phyloP scores from a whole-genome alignment of 768 basidiomycete genomes.

The Hypholoma fasciculare region DNA sequence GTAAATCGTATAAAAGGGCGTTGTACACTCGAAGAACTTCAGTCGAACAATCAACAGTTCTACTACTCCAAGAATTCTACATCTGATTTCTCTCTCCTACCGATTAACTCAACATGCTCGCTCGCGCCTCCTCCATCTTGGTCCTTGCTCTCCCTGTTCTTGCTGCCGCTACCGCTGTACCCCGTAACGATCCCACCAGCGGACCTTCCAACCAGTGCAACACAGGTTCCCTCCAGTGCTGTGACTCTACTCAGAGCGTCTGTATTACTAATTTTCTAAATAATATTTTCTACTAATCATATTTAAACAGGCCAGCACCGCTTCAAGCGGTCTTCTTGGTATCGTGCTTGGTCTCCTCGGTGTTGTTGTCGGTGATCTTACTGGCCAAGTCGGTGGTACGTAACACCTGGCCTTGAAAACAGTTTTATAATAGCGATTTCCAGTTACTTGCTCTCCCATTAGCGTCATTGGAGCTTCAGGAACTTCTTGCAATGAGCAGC shows the following conservation, averaged over 20 bases:
- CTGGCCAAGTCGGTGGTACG: constrained; percentile 17
- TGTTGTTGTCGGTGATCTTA: constrained; percentile 15
- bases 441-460: constrained; percentile 30
- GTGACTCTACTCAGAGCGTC: constrained; percentile 21
- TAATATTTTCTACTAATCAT: neutral
- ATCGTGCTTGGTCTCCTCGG: constrained; percentile 29
- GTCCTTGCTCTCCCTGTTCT: constrained; percentile 26
- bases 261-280: constrained; percentile 1
- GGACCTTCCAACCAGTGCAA: constrained; percentile 23
- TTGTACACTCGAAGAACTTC: constrained; percentile 5
- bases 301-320: constrained; percentile 16
- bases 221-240: constrained; percentile 30
- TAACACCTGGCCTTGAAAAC: neutral
- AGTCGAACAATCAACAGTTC: constrained; percentile 21
- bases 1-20: constrained; percentile 16
- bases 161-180: constrained; percentile 24
- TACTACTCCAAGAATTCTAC: constrained; percentile 9
- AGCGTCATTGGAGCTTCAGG: constrained; percentile 22
- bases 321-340: neutral
- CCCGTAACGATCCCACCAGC: constrained; percentile 14
- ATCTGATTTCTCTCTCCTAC: neutral
- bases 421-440: neutral
- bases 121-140: constrained; percentile 24
- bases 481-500: constrained; percentile 24
- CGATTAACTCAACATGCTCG: constrained; percentile 23